Conservation (phyloP, 371 early-diverging fungal species). For the Dinochytrium kinnereticum region DNA sequence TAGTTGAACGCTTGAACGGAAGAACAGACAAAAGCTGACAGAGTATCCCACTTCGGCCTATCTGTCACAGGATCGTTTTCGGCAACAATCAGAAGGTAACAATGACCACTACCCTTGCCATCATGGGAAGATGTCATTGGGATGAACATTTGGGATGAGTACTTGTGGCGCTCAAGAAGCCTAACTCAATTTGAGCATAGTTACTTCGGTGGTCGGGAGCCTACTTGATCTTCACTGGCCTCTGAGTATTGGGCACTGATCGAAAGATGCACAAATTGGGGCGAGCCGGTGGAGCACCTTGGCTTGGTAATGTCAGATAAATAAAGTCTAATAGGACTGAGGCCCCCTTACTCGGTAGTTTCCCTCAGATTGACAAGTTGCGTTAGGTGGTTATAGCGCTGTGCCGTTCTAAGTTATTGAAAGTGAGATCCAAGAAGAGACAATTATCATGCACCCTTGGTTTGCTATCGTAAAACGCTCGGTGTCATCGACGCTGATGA, state of each 20-base stretch:
- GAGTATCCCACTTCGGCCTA: constrained; percentile 72
- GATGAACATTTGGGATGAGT: constrained; percentile 86
- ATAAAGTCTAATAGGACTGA: background rate
- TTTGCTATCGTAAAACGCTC: background rate
- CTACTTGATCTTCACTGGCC: background rate
- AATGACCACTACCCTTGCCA: constrained; percentile 31
- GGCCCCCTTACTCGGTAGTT: background rate
- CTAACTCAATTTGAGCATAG: background rate
- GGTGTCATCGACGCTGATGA: constrained; percentile 1
- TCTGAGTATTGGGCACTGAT: background rate
- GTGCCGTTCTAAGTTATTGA: background rate
- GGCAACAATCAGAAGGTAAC: constrained; percentile 81
- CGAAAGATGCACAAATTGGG: constrained; percentile 11
- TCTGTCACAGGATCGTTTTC: constrained; percentile 66
- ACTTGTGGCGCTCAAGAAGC: constrained; percentile 84
- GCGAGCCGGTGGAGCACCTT: background rate
- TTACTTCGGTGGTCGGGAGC: background rate
- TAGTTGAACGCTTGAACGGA: constrained; percentile 84
- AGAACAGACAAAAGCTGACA: constrained; percentile 77
- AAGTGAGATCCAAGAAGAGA: background rate
- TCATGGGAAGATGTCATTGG: constrained; percentile 79
- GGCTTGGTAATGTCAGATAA: background rate
- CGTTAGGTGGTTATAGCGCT: constrained; percentile 4
- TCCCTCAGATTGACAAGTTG: background rate
- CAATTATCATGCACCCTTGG: constrained; percentile 6